phyloP scores from a whole-genome alignment of 345 rosid genomes.

The Lepidium didymum region DNA sequence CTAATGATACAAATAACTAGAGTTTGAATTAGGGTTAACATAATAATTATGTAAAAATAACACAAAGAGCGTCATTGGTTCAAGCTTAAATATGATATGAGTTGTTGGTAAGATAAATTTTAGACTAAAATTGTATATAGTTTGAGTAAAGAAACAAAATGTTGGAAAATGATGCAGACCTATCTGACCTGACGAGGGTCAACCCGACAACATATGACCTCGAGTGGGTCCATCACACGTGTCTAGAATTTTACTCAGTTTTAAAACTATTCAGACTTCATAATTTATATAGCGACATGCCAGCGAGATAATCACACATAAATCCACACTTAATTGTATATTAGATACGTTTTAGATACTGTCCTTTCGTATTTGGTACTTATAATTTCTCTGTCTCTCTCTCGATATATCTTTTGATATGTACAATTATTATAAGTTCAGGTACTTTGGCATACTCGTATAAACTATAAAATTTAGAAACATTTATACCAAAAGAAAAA shows the following conservation, averaged over 20 bases:
- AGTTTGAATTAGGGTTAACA: background rate
- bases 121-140: background rate
- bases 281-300: background rate
- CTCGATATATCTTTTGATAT: background rate
- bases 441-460: background rate
- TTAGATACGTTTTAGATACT: background rate
- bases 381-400: background rate
- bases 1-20: background rate
- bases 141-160: conserved; percentile 14
- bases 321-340: background rate
- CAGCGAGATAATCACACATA: conserved; percentile 1
- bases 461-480: too few relatives aligned
- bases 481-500: background rate
- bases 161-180: conserved; percentile 32
- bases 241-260: conserved; percentile 7
- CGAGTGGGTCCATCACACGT: conserved; percentile 25
- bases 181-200: conserved; percentile 16
- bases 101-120: background rate
- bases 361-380: background rate
- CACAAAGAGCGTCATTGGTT: background rate
- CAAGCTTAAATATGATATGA: background rate
- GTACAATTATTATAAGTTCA: background rate
- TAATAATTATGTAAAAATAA: background rate
- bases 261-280: background rate
- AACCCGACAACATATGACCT: conserved; percentile 28